Evolutionary conservation across 2,329 filamentous ascomycete genomes (phyloP).

Genomic region (Dactylellina parvicollis): DNA sequence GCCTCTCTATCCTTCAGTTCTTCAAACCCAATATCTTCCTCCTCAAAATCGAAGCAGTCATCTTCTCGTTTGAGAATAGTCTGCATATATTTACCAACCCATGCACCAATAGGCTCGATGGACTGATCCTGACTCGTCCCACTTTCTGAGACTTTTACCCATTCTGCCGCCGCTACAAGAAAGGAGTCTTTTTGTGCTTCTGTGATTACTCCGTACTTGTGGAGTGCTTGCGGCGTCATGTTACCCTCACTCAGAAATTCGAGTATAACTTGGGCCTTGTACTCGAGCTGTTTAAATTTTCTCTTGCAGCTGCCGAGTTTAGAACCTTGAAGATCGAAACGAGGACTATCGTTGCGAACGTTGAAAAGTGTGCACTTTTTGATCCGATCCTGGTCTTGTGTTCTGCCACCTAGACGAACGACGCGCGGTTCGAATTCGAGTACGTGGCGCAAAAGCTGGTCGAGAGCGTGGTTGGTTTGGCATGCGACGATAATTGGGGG

Average conservation of each 20-base stretch:
- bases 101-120: constrained; percentile 64
- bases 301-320: constrained; percentile 60
- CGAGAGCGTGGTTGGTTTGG: constrained; percentile 87
- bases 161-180: constrained; percentile 62
- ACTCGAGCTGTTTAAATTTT: constrained; percentile 63
- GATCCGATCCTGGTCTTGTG: constrained; percentile 71
- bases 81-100: constrained; percentile 68
- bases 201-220: constrained; percentile 69
- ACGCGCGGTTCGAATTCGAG: constrained; percentile 71
- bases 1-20: constrained; percentile 71
- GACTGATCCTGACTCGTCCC: constrained; percentile 53
- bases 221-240: constrained; percentile 68
- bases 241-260: constrained; percentile 63
- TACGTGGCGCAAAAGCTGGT: constrained; percentile 78
- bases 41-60: constrained; percentile 68
- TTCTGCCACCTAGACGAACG: constrained; percentile 75
- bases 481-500: constrained; percentile 81
- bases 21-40: constrained; percentile 71
- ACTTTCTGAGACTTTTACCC: constrained; percentile 59
- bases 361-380: constrained; percentile 74
- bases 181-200: constrained; percentile 72
- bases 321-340: constrained; percentile 61
- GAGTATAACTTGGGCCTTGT: constrained; percentile 63
- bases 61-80: constrained; percentile 58
- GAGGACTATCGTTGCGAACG: constrained; percentile 63